phyloP scores from a whole-genome alignment of 805 yeast genomes.

The Cyberlindnera sargentensis region DNA sequence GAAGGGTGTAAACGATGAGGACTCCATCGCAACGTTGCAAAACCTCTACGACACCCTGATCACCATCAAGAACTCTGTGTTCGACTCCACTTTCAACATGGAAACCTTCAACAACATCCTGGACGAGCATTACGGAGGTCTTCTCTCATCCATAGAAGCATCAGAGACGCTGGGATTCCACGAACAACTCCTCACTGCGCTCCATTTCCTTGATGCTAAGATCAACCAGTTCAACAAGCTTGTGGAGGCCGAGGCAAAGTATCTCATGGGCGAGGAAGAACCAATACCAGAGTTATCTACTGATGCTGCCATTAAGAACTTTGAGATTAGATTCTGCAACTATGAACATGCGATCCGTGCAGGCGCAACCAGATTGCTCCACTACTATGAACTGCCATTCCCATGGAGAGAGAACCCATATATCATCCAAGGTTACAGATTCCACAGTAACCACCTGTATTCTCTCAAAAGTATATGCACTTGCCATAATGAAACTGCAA shows the following conservation, averaged over 20 bases:
- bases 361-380: conserved; percentile 45
- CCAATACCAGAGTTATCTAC: conserved; percentile 13
- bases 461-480: conserved; percentile 55
- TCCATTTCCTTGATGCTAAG: conserved; percentile 34
- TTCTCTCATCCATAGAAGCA: conserved; percentile 17
- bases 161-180: conserved; percentile 22
- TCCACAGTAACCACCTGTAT: conserved; percentile 53
- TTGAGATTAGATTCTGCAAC: conserved; percentile 35
- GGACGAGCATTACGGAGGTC: conserved; percentile 23
- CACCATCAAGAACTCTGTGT: conserved; percentile 21
- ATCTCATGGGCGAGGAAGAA: conserved; percentile 9
- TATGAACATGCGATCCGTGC: conserved; percentile 38
- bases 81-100: conserved; percentile 14
- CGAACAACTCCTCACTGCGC: conserved; percentile 28
- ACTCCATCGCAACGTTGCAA: conserved; percentile 16
- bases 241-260: conserved; percentile 22
- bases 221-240: conserved; percentile 32
- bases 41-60: conserved; percentile 23
- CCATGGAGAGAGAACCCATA: conserved; percentile 92
- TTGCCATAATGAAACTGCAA: conserved; percentile 81
- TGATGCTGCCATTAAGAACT: conserved; percentile 16
- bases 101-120: conserved; percentile 18
- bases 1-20: conserved; percentile 9
- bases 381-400: conserved; percentile 82
- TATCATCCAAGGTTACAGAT: conserved; percentile 80